Evolutionary conservation across 176 grass and related monocot species (phyloP), one percentile per base, ranked within the genome.

Genomic region (Phoenix roebelenii): DNA sequence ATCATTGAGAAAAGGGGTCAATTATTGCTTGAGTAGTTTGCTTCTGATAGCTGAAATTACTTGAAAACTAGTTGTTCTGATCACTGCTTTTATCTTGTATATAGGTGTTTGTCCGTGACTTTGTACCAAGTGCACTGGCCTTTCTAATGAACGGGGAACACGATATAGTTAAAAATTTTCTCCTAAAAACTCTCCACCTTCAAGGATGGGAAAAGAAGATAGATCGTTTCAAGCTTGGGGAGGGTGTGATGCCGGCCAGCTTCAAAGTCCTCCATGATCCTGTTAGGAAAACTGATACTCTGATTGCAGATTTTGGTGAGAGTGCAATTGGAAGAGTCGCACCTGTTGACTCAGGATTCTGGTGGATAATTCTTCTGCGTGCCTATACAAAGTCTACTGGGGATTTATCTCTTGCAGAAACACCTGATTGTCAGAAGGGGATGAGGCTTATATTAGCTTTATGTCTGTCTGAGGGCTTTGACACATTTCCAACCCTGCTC

Each of bases 291-390:
- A 58, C 20, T n/a, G 80, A 83, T 5, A 72, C 80, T 7, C 61
- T 83, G 1, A 71, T 72, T 20, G 73, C 80, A 1, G 80, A 83
- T 66, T 77, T 77, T 24, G 68, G 80, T 3, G 80, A 83, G 66
- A 82, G 79, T 5, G 79, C 79, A 20, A 81, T 81, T 3, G 79
- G 72, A 49, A 73, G 79, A 15, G 79, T 82, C 15, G 80, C 80
- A 1, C 80, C 80, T 20, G 80, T 83, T 32, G 80, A 83, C 59
- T 77, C 80, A 16, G 74, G 68, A 18, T 83, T 83, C 55, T 83
- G 80, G 80, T 83, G 80, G 80, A 83, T 83, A 66, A 73, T 83
- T 50, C 55, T 83, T 25, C 73, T 83, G 26, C 62, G 80, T 19
- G 68, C 74, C 16, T 83, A 83, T 54, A 76, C 66, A 63, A 82